Conservation (phyloP, 805 yeast species). For the Kockiozyma suomiensis region DNA sequence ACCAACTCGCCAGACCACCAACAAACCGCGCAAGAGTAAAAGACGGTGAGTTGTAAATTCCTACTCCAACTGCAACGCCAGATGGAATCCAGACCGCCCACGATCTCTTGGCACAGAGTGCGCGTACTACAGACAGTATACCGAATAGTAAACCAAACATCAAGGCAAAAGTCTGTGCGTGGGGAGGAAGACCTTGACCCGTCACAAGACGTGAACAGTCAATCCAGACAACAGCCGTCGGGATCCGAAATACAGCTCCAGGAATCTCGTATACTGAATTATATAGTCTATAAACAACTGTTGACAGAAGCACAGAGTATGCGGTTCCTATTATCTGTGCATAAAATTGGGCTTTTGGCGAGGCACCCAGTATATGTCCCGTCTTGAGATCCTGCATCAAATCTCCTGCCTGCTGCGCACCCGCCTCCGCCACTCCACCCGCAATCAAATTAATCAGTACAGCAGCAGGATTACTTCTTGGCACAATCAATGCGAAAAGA, state of each 20-base stretch:
- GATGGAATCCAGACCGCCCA: constrained; percentile 67
- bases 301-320: constrained; percentile 78
- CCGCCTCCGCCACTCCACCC: constrained; percentile 97
- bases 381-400: constrained; percentile 96
- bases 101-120: constrained; percentile 33
- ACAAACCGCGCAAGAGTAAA: constrained; percentile 90
- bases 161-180: constrained; percentile 66
- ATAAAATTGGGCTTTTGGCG: constrained; percentile 85
- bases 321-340: constrained; percentile 89
- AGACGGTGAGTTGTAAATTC: constrained; percentile 90
- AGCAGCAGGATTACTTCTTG: constrained; percentile 72
- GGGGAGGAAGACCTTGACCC: constrained; percentile 86
- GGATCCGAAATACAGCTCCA: constrained; percentile 76
- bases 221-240: constrained; percentile 95
- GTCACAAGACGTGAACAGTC: constrained; percentile 92
- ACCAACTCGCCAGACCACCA: constrained; percentile 77
- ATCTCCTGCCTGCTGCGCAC: constrained; percentile 99
- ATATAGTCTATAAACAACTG: constrained; percentile 81
- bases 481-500: constrained; percentile 79
- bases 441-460: constrained; percentile 85
- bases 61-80: constrained; percentile 97
- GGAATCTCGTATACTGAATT: constrained; percentile 84
- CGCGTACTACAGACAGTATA: constrained; percentile 57
- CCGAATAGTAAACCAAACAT: constrained; percentile 68
- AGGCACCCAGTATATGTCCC: constrained; percentile 87